A percentile compares a stretch with the other conserved stretches of the same genome.
These are phyloP conservation scores for Didymella glomerata DNA, from an alignment of 2,329 filamentous ascomycete species.

Conservation along the genomic window DNA sequence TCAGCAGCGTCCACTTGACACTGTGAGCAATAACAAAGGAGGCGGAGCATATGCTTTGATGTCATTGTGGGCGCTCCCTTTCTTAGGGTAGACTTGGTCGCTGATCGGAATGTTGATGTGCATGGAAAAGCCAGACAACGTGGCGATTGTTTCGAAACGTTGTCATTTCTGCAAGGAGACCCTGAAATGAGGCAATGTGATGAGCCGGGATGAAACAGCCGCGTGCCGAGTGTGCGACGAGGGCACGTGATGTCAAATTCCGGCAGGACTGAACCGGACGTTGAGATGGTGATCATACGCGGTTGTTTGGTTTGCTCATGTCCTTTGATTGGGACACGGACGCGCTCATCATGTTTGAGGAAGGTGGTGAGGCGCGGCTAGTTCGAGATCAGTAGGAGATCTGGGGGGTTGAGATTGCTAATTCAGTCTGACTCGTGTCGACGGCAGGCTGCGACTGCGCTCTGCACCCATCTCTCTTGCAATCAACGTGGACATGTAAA, in stretches of 20 bases:
- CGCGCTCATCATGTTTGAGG: not conserved
- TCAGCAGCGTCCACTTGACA: not conserved
- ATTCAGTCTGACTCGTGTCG: conserved; percentile 1
- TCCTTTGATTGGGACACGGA: conserved; percentile 6
- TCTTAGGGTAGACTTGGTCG: conserved; percentile 4
- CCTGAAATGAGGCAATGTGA: conserved; percentile 18
- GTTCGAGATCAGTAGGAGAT: conserved; percentile 3
- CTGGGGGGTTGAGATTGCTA: conserved; percentile 12
- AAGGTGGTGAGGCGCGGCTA: conserved; percentile 2
- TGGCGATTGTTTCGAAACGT: conserved; percentile 13
- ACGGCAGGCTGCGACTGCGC: not conserved
- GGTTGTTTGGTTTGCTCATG: conserved; percentile 6
- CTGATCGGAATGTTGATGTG: conserved; percentile 14
- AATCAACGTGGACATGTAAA: no score
- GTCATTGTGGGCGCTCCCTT: conserved; percentile 10
- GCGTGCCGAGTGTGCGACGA: not conserved
- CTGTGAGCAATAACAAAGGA: not conserved
- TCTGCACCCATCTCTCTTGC: not conserved
- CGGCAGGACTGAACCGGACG: conserved; percentile 1
- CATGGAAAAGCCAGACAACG: conserved; percentile 10
- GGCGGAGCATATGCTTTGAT: conserved; percentile 7
- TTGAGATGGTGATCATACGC: conserved; percentile 6
- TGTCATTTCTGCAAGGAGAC: conserved; percentile 10
- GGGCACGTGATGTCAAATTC: conserved; percentile 4
- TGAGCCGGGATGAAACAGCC: conserved; percentile 12